phyloP scores from a whole-genome alignment of 306 rosid species.

The Potentilla sterilis region DNA sequence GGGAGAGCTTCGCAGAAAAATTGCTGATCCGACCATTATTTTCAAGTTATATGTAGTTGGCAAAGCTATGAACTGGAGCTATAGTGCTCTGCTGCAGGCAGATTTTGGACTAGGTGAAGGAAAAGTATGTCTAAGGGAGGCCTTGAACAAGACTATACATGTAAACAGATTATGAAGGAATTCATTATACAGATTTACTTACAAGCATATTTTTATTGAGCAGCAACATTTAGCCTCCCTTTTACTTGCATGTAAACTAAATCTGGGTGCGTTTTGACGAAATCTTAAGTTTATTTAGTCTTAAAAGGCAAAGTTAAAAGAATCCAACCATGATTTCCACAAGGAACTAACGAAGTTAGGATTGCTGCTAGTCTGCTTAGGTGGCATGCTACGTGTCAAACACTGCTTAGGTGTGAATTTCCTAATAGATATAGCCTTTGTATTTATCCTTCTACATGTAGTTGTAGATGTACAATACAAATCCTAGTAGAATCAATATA shows the following conservation, averaged over 20 bases:
- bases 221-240: neutral
- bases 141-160: neutral
- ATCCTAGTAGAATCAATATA: neutral
- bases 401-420: neutral
- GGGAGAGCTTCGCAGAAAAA: constrained; percentile 12
- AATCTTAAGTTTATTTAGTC: no score
- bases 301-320: no score
- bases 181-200: neutral
- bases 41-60: neutral
- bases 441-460: neutral
- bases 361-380: no score
- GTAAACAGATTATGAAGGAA: constrained; percentile 5
- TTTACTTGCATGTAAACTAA: no score
- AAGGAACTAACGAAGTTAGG: no score
- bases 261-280: no score
- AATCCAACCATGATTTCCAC: no score
- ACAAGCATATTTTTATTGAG: neutral
- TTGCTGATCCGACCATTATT: constrained; percentile 8
- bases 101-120: neutral
- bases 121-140: neutral
- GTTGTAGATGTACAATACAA: neutral
- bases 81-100: neutral
- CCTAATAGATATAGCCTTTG: neutral
- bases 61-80: constrained; percentile 5
- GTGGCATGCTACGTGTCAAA: no score